Evolutionary conservation across 306 rosid species (phyloP), one percentile per base, ranked within the genome.

Genomic region (Potentilla sterilis): DNA sequence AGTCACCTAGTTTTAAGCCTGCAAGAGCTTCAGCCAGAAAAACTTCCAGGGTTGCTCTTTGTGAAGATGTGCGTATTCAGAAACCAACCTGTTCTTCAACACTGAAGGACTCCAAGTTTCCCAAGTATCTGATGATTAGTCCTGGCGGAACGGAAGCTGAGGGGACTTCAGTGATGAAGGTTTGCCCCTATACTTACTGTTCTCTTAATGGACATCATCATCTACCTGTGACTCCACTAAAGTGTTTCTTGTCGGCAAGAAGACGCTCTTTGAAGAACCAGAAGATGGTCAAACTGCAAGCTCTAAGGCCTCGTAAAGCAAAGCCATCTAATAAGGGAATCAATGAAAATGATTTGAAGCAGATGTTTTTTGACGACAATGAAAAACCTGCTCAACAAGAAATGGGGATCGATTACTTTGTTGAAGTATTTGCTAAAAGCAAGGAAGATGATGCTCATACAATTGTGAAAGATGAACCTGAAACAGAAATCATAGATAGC

Each of bases 151-250:
- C 91, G 4, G 97, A 92, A 77, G 87, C 83, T 40, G 97, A 95
- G 80, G 96, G 99, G 49, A 85, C 86, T 71, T 92, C 99, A 52
- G 75, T 51, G 62, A 83, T 73, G 89, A 90, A 88, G 87, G 98
- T 95, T 65, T 95, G 99, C 82, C 90, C 97, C 5, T 95, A 95
- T 32, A 85, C 84, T 1, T 92, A 92, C 80, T 95, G 99, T 71
- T 95, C 97, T 72, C 97, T 95, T 15, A 95, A 95, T 80, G 98
- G 98, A 28, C 99, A 92, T 83, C 90, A 51, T 37, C 93, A 86
- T 78, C 77, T 82, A 70, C 75, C 89, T 73, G 54, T 88, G 88
- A 91, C 93, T 37, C 89, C 98, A 16, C 78, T 95, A 83, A 95
- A 92, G 92, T 73, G 84, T 78, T 92, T 95, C 88, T 49, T 95